Percentiles rank a stretch among this genome's conserved stretches.
phyloP scores from a whole-genome alignment of 2,329 filamentous ascomycete genomes.

The Trichophaea hybrida region DNA sequence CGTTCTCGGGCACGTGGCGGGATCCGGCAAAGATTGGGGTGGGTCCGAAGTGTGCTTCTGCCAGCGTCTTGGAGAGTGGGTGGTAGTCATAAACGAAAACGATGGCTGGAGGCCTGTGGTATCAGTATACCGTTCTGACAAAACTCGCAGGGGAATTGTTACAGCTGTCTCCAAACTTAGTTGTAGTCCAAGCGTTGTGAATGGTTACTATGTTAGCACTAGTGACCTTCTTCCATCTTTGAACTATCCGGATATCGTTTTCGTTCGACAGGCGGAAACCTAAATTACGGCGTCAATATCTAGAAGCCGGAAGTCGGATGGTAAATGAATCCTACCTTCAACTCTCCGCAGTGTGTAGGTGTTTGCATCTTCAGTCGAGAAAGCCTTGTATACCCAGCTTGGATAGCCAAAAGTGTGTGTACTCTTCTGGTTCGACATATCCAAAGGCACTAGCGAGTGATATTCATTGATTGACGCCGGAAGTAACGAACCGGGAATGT shows the following conservation, averaged over 20 bases:
- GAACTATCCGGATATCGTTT: constrained; percentile 69
- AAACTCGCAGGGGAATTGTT: constrained; percentile 8
- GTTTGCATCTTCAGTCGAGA: constrained; percentile 73
- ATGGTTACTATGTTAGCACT: constrained; percentile 73
- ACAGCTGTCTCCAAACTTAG: constrained; percentile 81
- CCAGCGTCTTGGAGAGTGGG: constrained; percentile 75
- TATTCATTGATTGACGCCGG: constrained; percentile 74
- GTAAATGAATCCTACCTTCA: constrained; percentile 44
- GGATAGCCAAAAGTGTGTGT: constrained; percentile 69
- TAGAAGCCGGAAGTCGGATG: background rate
- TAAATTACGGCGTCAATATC: constrained; percentile 26
- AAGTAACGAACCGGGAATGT: constrained; percentile 38
- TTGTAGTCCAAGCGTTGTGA: constrained; percentile 83
- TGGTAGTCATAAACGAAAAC: constrained; percentile 91
- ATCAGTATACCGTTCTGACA: background rate
- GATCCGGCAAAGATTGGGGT: constrained; percentile 18
- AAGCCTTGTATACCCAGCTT: constrained; percentile 92
- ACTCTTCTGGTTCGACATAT: constrained; percentile 66
- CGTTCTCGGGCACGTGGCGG: constrained; percentile 38
- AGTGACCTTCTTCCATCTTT: constrained; percentile 75
- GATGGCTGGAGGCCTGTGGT: constrained; percentile 37
- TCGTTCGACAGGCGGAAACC: constrained; percentile 81
- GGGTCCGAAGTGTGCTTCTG: constrained; percentile 57
- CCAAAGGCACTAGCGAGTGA: constrained; percentile 80
- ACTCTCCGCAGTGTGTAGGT: constrained; percentile 77